Base-by-base conservation (phyloP, 2,329 filamentous ascomycete genomes). In the Cladophialophora yegresii region DNA sequence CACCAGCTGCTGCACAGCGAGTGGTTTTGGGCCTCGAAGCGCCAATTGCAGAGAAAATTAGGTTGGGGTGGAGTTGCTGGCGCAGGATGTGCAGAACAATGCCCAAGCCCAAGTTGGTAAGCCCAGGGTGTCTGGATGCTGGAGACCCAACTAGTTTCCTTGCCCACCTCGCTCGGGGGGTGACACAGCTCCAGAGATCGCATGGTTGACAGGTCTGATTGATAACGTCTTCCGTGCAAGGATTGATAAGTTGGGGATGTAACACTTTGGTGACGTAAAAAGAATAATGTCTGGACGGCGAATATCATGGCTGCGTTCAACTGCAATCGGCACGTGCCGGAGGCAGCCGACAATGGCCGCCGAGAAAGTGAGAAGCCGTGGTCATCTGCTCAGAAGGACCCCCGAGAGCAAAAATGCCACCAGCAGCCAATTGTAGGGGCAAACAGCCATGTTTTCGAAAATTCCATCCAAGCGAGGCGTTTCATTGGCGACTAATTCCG, bases 21-120 rank as follows among this genome's bases (percentile, higher is more conserved):
- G 63, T 70, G 47, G 54, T 50, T 58, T 54, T 51, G 45, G 33
- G 50, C 28, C 60, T 71, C 62, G 62, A 71, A 71, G 67, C 67
- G 69, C 69, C 67, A 69, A 63, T 60, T 54, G 61, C 55, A 51
- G 62, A 32, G 47, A 64, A 62, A 57, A 45, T 61, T 45, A 36
- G 54, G 45, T 63, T 66, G 33, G 66, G 62, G 57, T 47, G 54
- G 54, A 55, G 54, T 58, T 64, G 61, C 51, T 36, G 54, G 58
- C 56, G 55, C 40, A 58, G 58, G 28, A 43, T 59, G 45, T 60
- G 61, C 61, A 49, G 45, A 60, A 49, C 45, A 43, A 61, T 61
- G 66, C 64, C 66, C 66, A 68, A 66, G 55, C 64, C 64, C 50
- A 68, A 64, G 49, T 60, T 16, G 66, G 66, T 54, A 66, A 63